These are phyloP conservation scores for Chalciporus sphaerocephalus DNA, from an alignment of 768 basidiomycete species.

Conservation along the genomic window DNA sequence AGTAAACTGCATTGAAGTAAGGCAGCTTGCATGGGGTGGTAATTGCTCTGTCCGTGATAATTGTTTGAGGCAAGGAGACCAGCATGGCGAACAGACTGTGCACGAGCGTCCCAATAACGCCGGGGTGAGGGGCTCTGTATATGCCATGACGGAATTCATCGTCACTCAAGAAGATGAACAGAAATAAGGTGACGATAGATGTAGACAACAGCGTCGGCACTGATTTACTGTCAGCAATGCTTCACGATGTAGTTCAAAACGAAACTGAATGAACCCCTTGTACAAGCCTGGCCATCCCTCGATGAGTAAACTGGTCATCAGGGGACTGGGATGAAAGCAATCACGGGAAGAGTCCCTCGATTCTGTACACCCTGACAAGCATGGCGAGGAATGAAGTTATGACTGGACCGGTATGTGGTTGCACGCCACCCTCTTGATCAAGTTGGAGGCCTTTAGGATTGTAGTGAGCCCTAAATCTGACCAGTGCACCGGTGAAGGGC, in stretches of 20 bases:
- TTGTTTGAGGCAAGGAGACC: conserved; percentile 61
- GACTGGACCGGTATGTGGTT: conserved; percentile 75
- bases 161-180: conserved; percentile 56
- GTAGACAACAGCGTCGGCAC: conserved; percentile 51
- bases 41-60: conserved; percentile 79
- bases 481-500: conserved; percentile 62
- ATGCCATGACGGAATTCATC: conserved; percentile 57
- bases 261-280: conserved; percentile 64
- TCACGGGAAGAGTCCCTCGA: conserved; percentile 53
- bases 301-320: conserved; percentile 6
- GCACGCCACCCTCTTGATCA: conserved; percentile 70
- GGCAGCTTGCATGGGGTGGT: conserved; percentile 78
- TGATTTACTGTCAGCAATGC: conserved; percentile 40
- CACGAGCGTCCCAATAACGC: conserved; percentile 55
- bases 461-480: conserved; percentile 79
- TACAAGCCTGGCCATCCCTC: conserved; percentile 71
- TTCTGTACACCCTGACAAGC: conserved; percentile 61
- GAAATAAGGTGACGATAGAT: conserved; percentile 50
- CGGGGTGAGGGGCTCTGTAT: conserved; percentile 60
- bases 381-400: conserved; percentile 72
- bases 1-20: conserved; percentile 52
- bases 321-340: not conserved
- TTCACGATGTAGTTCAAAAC: conserved; percentile 10
- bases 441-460: conserved; percentile 81
- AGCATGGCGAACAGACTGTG: conserved; percentile 67